Evolutionary conservation across 441 rosid genomes (phyloP), one percentile per base, ranked within the genome.

Genomic region (Croton setiger): DNA sequence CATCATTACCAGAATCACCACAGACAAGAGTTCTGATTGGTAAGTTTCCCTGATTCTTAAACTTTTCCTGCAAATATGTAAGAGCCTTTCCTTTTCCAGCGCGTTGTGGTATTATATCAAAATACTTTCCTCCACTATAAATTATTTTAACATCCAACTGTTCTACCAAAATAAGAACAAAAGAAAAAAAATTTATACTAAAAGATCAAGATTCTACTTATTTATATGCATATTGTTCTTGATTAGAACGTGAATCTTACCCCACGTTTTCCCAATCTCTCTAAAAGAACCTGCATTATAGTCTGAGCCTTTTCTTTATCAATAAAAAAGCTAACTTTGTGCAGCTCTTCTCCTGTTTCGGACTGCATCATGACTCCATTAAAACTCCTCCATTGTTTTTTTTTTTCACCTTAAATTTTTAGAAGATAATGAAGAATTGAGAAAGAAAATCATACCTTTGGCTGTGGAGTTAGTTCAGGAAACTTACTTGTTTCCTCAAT

Each of bases 31-130:
- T 94, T 71, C 80, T 89, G 36, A 35, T 51, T 36, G 96, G 97
- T 54, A 79, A 80, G 70, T 81, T 87, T 72, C 91, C 88, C 76
- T 84, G 91, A 66, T 74, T 57, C 80, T 82, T 90, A 31, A 94
- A 87, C 81, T 94, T 92, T 79, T 84, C 74, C 21, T 85, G 87
- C 67, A 94, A 79, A 82, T 90, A 94, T 2, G 98, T 93, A 68
- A 92, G 96, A 68, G 98, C 99, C 83, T 92, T 98, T 63, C 99
- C 99, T 84, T 94, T 94, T 20, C 99, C 99, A 23, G 97, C 98
- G 80, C 98, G 96, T 86, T 86, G 92, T 58, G 99, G 90, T 59
- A 94, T 83, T 61, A 94, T 89, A 79, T 94, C 99, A 79, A 94
- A 83, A 80, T 92, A 97, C 89, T 87, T 90, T 61, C 99, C 99